Conservation (phyloP, 2,329 filamentous ascomycete genomes). For the Hortaea werneckii region DNA sequence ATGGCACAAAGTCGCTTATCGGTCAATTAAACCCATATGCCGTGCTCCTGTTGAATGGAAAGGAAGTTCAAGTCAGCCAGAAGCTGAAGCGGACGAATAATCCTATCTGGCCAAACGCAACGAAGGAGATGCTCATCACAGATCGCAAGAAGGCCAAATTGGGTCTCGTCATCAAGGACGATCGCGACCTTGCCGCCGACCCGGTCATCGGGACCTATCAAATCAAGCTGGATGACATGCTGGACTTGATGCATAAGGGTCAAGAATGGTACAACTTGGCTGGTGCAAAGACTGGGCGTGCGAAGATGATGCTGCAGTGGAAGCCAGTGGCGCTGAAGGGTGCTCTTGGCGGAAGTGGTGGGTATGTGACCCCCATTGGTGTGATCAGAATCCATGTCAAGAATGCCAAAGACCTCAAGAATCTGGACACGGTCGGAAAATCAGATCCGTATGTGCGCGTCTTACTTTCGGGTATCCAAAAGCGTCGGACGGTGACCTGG, state of each 20-base stretch:
- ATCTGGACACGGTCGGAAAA: slow-evolving; percentile 90
- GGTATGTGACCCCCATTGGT: slow-evolving; percentile 87
- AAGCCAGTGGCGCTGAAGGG: slow-evolving; percentile 85
- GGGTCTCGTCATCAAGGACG: slow-evolving; percentile 89
- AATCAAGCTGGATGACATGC: slow-evolving; percentile 88
- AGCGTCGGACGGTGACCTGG: slow-evolving; percentile 87
- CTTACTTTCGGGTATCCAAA: slow-evolving; percentile 79
- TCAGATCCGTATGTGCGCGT: slow-evolving; percentile 92
- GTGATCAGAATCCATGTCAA: slow-evolving; percentile 92
- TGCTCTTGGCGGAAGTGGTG: slow-evolving; percentile 63
- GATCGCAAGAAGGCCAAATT: slow-evolving; percentile 84
- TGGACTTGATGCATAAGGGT: slow-evolving; percentile 81
- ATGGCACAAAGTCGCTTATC: slow-evolving; percentile 82
- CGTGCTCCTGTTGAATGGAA: slow-evolving; percentile 77
- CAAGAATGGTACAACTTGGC: slow-evolving; percentile 93
- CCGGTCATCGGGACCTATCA: slow-evolving; percentile 85
- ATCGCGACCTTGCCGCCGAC: slow-evolving; percentile 74
- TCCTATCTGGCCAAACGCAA: slow-evolving; percentile 87
- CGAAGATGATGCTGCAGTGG: slow-evolving; percentile 88
- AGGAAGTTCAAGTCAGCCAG: slow-evolving; percentile 78
- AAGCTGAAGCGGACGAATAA: slow-evolving; percentile 96
- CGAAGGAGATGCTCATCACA: slow-evolving; percentile 89
- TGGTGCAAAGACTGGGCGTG: slow-evolving; percentile 70
- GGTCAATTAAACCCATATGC: slow-evolving; percentile 89
- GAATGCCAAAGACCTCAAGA: slow-evolving; percentile 71